Evolutionary conservation across 2,329 filamentous ascomycete genomes (phyloP), one percentile per base, ranked within the genome.

Genomic region (Cladosporium sp.): DNA sequence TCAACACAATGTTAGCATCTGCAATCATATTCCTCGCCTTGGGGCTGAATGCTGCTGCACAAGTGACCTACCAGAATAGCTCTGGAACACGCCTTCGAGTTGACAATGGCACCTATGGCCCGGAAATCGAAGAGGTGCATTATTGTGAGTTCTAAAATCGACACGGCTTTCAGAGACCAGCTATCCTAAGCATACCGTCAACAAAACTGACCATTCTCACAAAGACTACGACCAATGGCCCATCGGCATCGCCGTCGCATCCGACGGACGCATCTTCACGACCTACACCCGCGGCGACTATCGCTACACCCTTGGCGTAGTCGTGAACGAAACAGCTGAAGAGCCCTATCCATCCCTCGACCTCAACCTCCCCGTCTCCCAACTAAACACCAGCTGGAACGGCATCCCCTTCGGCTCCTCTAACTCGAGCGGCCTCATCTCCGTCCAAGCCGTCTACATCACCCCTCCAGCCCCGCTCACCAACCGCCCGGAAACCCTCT

Each of bases 101-200:
- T 6, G 73, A 77, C 54, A 72, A 71, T 48, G 74, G 74, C n/a
- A 72, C 70, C 3, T 75, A 74, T 41, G 73, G 74, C 3, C 73
- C 73, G 1, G 55, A 63, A 2, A 61, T 78, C 3, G 75, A 78
- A 55, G 73, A 77, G 54, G 69, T 71, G 32, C 73, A 77, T 56
- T 77, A 75, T 57, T 77, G 55, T 59, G 41, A 44, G 53, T 41
- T n/a, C 11, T 17, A 17, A 3, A 17, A n/a, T n/a, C n/a, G n/a
- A n/a, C n/a, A n/a, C n/a, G n/a, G n/a, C n/a, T n/a, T n/a, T n/a
- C n/a, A n/a, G n/a, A n/a, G n/a, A n/a, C n/a, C n/a, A n/a, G n/a
- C n/a, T n/a, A n/a, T n/a, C n/a, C n/a, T n/a, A n/a, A n/a, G n/a
- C n/a, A n/a, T n/a, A n/a, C n/a, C n/a, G n/a, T n/a, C n/a, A n/a